Evolutionary conservation across 257 asterid species (phyloP), one percentile per base, ranked within the genome.

Genomic region (Nemophila menziesii): DNA sequence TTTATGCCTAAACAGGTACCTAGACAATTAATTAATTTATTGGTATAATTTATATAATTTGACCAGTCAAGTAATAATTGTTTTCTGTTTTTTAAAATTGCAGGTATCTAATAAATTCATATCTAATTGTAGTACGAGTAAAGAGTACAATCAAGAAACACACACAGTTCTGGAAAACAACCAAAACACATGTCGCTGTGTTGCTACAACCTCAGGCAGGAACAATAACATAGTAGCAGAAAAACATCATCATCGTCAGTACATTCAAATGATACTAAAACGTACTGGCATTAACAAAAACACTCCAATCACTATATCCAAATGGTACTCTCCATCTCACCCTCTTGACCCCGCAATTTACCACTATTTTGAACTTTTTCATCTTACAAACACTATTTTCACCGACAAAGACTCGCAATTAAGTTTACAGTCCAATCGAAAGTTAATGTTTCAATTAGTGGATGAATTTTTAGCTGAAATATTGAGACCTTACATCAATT

Each of bases 271-370:
- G 54, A 73, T 87, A 54, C 60, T 87, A 5, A 75, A 69, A 49
- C 87, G 93, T 52, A 61, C 85, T 0, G 92, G 81, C 1, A 21
- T 65, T 18, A 60, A 57, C 53, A 58, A 50, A 18, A 16, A 15
- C 26, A 60, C 67, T 33, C 68, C 75, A 1, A 17, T 76, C 11
- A 55, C 79, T 8, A 17, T 63, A n/a, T 68, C 73, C 17, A 74
- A 78, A 24, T 75, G 82, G 78, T 69, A 71, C 61, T 56, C 75
- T 11, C 50, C 67, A 6, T 61, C 89, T 0, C 89, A 68, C 58
- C 86, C 97, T 5, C 78, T 87, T 7, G 89, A 82, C 60, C 95
- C 93, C 3, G 71, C 93, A 3, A 73, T 80, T 23, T 87, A 77
- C 59, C 77, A 87, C 55, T 66, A 69, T 57, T 64, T 87, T 1